A percentile compares a stretch with the other conserved stretches of the same genome.
These are phyloP conservation scores for Lactarius hatsudake DNA, from an alignment of 768 basidiomycete species.

Conservation along the genomic window DNA sequence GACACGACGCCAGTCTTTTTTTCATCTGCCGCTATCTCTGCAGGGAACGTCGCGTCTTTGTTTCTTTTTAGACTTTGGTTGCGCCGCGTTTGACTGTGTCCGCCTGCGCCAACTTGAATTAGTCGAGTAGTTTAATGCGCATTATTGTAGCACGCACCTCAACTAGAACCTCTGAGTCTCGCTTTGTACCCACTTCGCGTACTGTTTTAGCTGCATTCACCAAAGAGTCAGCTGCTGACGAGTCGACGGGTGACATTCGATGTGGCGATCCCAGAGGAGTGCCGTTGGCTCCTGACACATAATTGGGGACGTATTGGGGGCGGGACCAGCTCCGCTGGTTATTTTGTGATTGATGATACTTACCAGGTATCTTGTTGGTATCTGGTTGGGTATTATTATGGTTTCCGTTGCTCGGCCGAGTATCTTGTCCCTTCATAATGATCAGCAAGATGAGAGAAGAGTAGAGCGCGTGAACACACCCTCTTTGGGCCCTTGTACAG, in stretches of 20 bases:
- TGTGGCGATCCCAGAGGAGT: conserved; percentile 66
- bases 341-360: conserved; percentile 21
- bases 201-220: conserved; percentile 3
- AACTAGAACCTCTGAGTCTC: not conserved
- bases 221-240: conserved; percentile 29
- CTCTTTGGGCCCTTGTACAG: conserved; percentile 78
- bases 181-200: conserved; percentile 2
- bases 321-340: conserved; percentile 21
- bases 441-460: conserved; percentile 30
- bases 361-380: conserved; percentile 25
- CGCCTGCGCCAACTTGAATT: conserved; percentile 7
- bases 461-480: conserved; percentile 33
- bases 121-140: not conserved
- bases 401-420: conserved; percentile 7
- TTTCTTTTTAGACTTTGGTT: conserved; percentile 32
- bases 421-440: not conserved
- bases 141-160: conserved; percentile 4
- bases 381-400: conserved; percentile 16
- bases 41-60: conserved; percentile 34
- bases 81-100: conserved; percentile 10
- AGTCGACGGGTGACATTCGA: conserved; percentile 46
- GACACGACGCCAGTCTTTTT: not conserved
- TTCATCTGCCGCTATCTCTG: not conserved
- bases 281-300: conserved; percentile 63
- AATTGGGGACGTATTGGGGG: conserved; percentile 16